Evolutionary conservation across 805 yeast species (phyloP), one percentile per base, ranked within the genome.

Genomic region (Kazachstania taianensis): DNA sequence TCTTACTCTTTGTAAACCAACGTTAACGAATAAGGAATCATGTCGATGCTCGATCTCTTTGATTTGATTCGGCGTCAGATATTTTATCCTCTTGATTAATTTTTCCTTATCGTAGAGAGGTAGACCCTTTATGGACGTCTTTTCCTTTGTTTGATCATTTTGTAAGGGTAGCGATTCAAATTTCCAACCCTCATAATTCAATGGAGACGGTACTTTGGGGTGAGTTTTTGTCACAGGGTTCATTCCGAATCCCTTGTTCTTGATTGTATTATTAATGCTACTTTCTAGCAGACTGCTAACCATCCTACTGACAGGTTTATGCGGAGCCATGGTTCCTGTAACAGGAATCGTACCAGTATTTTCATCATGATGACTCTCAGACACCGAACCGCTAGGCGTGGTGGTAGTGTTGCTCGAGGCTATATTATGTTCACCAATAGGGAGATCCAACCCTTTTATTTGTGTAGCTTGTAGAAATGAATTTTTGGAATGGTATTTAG

Each of bases 21-120:
- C 63, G 44, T 70, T 70, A 15, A 67, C 42, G 20, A 66, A 65
- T 20, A 71, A 69, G 7, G 66, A 56, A 28, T 73, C 72, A 40
- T 72, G 78, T 5, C 62, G 42, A 42, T 68, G 67, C 42, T 72
- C 76, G 23, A 71, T 48, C 41, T 69, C 72, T 38, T 57, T 65
- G 16, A 72, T 53, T 20, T 64, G 46, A 55, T 42, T 63, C 48
- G 52, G 55, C 29, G 57, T 53, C 48, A 51, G 55, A 51, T 33
- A 37, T 36, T 35, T 52, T 41, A 37, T 57, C 46, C 59, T 62
- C 48, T 39, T 49, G 40, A 37, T 44, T 32, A 36, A 53, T 33
- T 14, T 49, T 29, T 41, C 46, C 24, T 51, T 55, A 19, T 61
- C 52, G 43, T 63, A 71, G 26, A 55, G 59, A 0, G 74, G 73